Conservation (phyloP, 2,329 filamentous ascomycete species). For the Arthrobotrys iridis region DNA sequence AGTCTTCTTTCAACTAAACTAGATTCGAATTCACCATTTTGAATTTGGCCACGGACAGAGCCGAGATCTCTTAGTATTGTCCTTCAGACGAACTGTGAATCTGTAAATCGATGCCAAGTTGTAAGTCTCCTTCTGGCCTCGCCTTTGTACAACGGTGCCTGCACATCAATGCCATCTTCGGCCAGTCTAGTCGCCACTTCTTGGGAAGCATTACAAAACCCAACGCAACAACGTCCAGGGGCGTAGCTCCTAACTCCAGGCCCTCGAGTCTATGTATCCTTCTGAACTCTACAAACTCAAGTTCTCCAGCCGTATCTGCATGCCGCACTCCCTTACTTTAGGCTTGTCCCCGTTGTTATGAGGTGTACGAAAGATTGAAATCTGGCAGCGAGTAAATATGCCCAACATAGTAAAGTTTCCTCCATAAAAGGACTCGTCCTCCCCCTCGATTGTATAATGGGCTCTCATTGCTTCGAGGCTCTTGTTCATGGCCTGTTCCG, state of each 20-base stretch:
- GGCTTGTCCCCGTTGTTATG: not conserved
- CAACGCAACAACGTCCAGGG: not conserved
- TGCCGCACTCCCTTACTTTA: too few species aligned
- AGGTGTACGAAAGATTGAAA: not conserved
- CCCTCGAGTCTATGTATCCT: not conserved
- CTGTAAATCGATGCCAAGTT: conserved; percentile 3
- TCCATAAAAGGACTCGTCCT: conserved; percentile 5
- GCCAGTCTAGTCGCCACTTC: conserved; percentile 9
- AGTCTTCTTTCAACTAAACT: not conserved
- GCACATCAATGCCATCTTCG: conserved; percentile 21
- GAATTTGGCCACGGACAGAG: not conserved
- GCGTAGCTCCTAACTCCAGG: not conserved
- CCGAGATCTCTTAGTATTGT: not conserved
- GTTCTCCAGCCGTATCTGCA: not conserved
- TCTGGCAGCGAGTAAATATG: too few species aligned
- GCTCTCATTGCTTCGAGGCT: not conserved
- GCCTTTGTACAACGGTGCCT: conserved; percentile 25
- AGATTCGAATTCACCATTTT: not conserved
- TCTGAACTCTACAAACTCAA: not conserved
- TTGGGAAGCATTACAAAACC: conserved; percentile 2
- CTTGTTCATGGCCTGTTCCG: not conserved
- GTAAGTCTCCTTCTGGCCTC: conserved; percentile 7
- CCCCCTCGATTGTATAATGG: not conserved
- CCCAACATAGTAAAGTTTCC: not conserved
- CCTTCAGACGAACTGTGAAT: not conserved